Percentiles rank a stretch among this genome's conserved stretches.
Evolutionary conservation across 2,329 filamentous ascomycete genomes (phyloP).

Genomic region (Colletotrichum eleusines): DNA sequence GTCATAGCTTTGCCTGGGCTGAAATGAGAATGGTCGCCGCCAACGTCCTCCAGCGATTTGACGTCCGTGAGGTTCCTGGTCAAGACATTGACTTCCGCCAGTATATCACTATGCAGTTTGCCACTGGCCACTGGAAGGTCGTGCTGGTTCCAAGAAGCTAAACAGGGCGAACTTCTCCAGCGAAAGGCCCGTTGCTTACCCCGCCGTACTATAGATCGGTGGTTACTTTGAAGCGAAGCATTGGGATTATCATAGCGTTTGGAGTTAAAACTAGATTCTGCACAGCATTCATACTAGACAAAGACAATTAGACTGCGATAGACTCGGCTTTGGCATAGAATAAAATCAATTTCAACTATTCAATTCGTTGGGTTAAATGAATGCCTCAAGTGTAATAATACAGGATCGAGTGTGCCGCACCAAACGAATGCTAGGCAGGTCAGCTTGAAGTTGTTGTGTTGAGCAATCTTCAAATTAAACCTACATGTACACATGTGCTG

Average conservation of each 20-base stretch:
- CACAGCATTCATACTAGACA: not conserved
- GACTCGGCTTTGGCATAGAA: accelerated
- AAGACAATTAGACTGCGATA: not conserved
- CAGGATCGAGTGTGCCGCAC: not conserved
- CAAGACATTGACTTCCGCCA: conserved; percentile 45
- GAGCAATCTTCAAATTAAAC: too few species aligned
- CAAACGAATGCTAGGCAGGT: too few species aligned
- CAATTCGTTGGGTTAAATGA: too few species aligned
- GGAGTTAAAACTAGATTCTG: too few species aligned
- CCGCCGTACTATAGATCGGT: not conserved
- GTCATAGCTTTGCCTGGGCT: conserved; percentile 44
- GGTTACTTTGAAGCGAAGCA: not conserved
- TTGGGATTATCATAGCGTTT: too few species aligned
- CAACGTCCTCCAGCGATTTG: conserved; percentile 44
- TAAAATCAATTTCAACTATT: not conserved
- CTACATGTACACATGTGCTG: too few species aligned
- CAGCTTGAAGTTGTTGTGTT: not conserved
- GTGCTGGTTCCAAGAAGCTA: conserved; percentile 49
- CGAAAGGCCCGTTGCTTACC: not conserved
- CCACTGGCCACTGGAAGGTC: conserved; percentile 48
- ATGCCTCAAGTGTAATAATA: not conserved
- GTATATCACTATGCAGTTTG: conserved; percentile 46
- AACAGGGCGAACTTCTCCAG: not conserved
- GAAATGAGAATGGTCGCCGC: conserved; percentile 46
- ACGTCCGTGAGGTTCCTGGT: conserved; percentile 43